Base-by-base conservation (phyloP, 2,329 filamentous ascomycete species). In the Colletotrichum sp. region DNA sequence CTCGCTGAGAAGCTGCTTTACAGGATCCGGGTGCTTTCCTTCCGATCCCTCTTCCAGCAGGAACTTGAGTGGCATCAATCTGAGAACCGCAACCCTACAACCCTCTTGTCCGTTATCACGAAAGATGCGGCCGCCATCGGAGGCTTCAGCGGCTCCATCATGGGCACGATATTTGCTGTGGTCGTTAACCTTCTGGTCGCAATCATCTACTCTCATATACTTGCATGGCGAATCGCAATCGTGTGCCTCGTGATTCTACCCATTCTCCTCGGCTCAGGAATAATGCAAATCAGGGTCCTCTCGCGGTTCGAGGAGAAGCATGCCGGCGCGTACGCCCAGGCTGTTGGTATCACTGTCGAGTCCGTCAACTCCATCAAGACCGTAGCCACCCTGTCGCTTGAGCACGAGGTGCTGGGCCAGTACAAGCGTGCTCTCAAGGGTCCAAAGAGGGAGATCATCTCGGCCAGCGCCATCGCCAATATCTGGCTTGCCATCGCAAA, bases 171-270 rank as follows among this genome's bases (percentile, higher is more conserved):
- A 24, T 90, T 94, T 71, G 91, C 92, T 0, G 92, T 94, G 27
- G 77, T 89, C 5, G 88, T 95, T 75, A 94, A 93, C 80, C 90
- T 95, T 33, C 76, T 94, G 18, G 90, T 89, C 0, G 92, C 91
- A 2, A 91, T 95, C 69, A 89, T 93, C 34, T 80, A 95, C 12
- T 91, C 93, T 0, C 92, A 94, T 75, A 90, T 94, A 58, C 86
- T 95, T 61, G 92, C 92, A 4, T 95, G 93, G 94, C 93, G 91
- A 78, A 94, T 95, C 74, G 93, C 93, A 1, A 83, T 95, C 16
- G 93, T 95, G 5, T 93, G 92, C 69, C 85, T 95, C 8, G 88
- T 93, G 1, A 87, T 90, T 11, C 90, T 95, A 0, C 94, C 93
- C 0, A 82, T 95, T 12, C 88, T 95, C 8, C 86, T 95, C 0